A percentile compares a stretch with the other conserved stretches of the same genome.
Conservation (phyloP, 139 green algal genomes). For the Chlamydomonas applanata region DNA sequence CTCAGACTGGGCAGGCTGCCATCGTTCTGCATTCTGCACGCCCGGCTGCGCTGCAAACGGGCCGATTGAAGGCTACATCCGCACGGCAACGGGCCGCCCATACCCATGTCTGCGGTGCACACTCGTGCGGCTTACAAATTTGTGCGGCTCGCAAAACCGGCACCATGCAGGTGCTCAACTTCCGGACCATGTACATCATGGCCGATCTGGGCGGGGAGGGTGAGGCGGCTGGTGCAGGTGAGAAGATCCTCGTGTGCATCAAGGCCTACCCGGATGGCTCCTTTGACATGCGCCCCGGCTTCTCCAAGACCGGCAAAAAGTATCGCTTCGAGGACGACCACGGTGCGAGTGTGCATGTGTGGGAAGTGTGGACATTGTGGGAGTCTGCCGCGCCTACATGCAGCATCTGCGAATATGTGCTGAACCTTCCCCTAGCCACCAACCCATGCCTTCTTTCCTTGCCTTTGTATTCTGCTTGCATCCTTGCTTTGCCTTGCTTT, state of each 20-base stretch:
- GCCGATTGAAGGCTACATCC: too few relatives aligned
- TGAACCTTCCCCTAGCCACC: background rate
- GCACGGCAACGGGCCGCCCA: too few relatives aligned
- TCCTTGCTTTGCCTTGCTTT: background rate
- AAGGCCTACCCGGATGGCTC: constrained; percentile 52
- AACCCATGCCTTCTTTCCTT: background rate
- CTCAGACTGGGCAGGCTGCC: background rate
- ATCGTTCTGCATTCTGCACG: too few relatives aligned
- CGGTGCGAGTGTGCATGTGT: constrained; percentile 22
- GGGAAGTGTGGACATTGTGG: too few relatives aligned
- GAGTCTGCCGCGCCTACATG: too few relatives aligned
- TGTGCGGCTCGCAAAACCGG: too few relatives aligned
- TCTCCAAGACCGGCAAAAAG: constrained; percentile 35
- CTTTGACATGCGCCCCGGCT: constrained; percentile 66
- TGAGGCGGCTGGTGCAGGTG: constrained; percentile 7
- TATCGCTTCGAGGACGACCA: constrained; percentile 61
- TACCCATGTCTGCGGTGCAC: too few relatives aligned
- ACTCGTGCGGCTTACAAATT: background rate
- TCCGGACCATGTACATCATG: constrained; percentile 65
- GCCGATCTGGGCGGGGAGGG: constrained; percentile 47
- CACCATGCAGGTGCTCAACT: constrained; percentile 49
- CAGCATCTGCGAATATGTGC: too few relatives aligned
- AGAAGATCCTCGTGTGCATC: constrained; percentile 50
- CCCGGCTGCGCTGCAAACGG: too few relatives aligned
- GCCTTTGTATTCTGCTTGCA: too few relatives aligned